Conservation (phyloP, 192 early-diverging fungal genomes). For the Jimgerdemannia lactiflua region DNA sequence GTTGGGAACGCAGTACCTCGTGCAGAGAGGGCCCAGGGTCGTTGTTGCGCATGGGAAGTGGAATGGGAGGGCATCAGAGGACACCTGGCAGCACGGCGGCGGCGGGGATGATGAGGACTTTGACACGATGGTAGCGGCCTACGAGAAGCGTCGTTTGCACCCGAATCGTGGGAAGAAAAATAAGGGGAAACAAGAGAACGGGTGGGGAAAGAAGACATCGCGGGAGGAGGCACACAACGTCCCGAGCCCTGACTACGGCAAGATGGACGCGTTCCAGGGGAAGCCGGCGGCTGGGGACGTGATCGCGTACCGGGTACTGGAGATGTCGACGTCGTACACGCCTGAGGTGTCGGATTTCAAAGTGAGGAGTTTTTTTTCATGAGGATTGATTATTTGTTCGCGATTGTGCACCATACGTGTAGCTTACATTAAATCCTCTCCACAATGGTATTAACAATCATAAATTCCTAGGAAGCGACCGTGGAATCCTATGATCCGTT, state of each 20-base stretch:
- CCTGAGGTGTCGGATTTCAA: conserved; percentile 4
- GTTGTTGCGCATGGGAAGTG: not conserved
- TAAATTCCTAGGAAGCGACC: not conserved
- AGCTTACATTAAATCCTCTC: not conserved
- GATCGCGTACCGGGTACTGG: conserved; percentile 2
- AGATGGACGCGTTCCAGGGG: not conserved
- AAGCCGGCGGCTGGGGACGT: not conserved
- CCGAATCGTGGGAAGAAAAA: too few relatives aligned
- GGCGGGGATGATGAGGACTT: not conserved
- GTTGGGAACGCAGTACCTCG: not conserved
- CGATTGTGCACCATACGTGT: too few relatives aligned
- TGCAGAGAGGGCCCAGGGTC: not conserved
- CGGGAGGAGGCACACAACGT: not conserved
- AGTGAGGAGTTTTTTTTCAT: not conserved
- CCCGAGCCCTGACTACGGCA: not conserved
- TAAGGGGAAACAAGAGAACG: too few relatives aligned
- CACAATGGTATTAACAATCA: too few relatives aligned
- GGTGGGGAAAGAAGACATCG: not conserved
- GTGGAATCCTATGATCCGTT: not conserved
- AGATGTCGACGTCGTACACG: not conserved
- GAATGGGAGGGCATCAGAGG: not conserved
- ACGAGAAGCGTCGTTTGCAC: not conserved
- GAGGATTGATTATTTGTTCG: too few relatives aligned
- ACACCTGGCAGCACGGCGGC: not conserved
- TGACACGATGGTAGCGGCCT: not conserved